Evolutionary conservation across 2,329 filamentous ascomycete species (phyloP).

Genomic region (Parastagonospora avenae): DNA sequence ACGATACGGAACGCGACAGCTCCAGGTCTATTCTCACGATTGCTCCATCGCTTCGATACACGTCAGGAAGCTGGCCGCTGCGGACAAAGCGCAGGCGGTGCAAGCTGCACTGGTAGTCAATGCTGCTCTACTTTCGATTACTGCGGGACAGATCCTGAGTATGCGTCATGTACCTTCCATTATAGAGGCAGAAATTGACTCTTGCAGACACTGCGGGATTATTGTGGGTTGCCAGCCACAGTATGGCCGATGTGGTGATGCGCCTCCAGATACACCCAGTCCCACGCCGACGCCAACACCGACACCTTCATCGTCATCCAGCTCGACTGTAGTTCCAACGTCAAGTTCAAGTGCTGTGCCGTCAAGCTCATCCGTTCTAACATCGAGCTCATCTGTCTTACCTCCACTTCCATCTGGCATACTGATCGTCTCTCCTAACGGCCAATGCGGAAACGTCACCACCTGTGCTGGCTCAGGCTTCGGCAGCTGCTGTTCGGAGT

Average conservation of each 20-base stretch:
- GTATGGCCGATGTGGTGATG: slow-evolving; percentile 34
- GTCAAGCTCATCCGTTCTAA: slow-evolving; percentile 6
- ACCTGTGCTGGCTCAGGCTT: slow-evolving; percentile 33
- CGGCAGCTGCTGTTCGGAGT: slow-evolving; percentile 34
- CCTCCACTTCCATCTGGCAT: slow-evolving; percentile 32
- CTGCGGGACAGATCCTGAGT: slow-evolving; percentile 31
- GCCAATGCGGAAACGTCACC: slow-evolving; percentile 36
- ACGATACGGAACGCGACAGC: slow-evolving; percentile 20
- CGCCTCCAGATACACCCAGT: slow-evolving; percentile 21
- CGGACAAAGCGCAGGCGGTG: slow-evolving; percentile 22
- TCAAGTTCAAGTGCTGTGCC: background rate
- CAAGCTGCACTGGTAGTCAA: slow-evolving; percentile 23
- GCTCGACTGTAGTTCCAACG: background rate
- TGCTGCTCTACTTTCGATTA: slow-evolving; percentile 35
- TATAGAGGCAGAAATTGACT: background rate
- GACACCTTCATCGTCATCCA: slow-evolving; percentile 14
- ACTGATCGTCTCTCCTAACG: slow-evolving; percentile 30
- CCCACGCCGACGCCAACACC: slow-evolving; percentile 20
- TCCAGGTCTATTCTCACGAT: slow-evolving; percentile 13
- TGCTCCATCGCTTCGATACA: slow-evolving; percentile 15
- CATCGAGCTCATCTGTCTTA: slow-evolving; percentile 16
- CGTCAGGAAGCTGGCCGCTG: slow-evolving; percentile 32
- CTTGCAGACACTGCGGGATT: slow-evolving; percentile 13
- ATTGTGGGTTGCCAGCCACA: slow-evolving; percentile 35
- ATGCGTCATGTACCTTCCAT: background rate